Conservation (phyloP, 495 filamentous ascomycete species). For the Annulohypoxylon bovei region DNA sequence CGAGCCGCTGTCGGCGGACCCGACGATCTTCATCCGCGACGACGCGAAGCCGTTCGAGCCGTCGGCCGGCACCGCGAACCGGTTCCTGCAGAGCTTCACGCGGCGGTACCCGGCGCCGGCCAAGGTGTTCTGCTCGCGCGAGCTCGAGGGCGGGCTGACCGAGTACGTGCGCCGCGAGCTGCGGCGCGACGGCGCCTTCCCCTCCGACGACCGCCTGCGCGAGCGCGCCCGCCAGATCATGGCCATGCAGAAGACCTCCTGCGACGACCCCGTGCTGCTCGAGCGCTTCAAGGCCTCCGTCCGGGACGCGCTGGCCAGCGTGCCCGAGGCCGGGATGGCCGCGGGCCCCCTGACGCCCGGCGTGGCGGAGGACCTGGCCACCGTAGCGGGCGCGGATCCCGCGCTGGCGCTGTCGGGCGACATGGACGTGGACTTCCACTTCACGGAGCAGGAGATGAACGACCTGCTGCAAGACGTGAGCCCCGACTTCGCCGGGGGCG, state of each 20-base stretch:
- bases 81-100: conserved; percentile 50
- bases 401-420: conserved; percentile 27
- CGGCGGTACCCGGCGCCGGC: conserved; percentile 52
- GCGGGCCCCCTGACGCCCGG: conserved; percentile 14
- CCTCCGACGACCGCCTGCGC: conserved; percentile 53
- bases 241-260: conserved; percentile 52
- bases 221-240: conserved; percentile 56
- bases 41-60: conserved; percentile 49
- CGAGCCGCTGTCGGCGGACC: conserved; percentile 30
- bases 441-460: conserved; percentile 51
- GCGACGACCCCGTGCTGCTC: conserved; percentile 59
- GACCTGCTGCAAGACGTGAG: conserved; percentile 52
- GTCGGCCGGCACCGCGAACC: conserved; percentile 51
- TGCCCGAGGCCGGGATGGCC: neutral
- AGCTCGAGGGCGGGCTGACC: conserved; percentile 58
- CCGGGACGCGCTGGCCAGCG: conserved; percentile 23
- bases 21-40: conserved; percentile 46
- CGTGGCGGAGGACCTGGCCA: conserved; percentile 21
- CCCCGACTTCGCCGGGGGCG: conserved; percentile 21
- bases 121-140: conserved; percentile 62
- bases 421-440: conserved; percentile 46
- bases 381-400: conserved; percentile 8
- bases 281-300: conserved; percentile 58
- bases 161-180: conserved; percentile 52
- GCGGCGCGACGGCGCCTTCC: conserved; percentile 40